Evolutionary conservation across 169 alveolate genomes (phyloP), one percentile per base, ranked within the genome.

Genomic region (Eimeria sp.): DNA sequence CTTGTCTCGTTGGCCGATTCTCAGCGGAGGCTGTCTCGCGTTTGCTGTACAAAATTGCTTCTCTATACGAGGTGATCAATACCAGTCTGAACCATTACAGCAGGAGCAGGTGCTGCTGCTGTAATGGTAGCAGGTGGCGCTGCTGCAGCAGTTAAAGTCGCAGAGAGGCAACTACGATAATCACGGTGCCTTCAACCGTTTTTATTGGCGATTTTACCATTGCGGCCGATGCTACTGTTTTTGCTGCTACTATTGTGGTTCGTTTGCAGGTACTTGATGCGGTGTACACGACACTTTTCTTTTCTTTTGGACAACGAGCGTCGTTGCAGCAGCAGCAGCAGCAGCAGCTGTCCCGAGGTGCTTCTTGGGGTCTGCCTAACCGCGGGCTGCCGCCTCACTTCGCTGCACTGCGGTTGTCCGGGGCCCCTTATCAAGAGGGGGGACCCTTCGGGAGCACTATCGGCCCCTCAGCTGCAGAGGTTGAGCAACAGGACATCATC

Each of bases 301-400:
- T 51, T 82, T 16, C 73, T 9, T 82, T 82, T 27, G 90, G 90
- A 10, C 90, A 82, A 73, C 67, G 72, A 6, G 67, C 90, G 5
- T 82, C 90, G 16, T 73, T 82, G 51, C 90, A 82, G 90, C 90
- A 82, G 90, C 90, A 82, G 73, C 90, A 82, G 73, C 70, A 61
- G 70, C 70, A 61, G n/a, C 82, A 72, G 49, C 51, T 76, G 88
- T 22, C 90, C 25, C 90, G 72, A 4, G 90, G 72, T 18, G 9
- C 73, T 27, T 34, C 72, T 1, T 82, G 90, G 90, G 90, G 73
- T 40, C 34, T 82, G 67, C n/a, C 43, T 10, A 22, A n/a, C 5
- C 67, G 90, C 11, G 90, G 90, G 43, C n/a, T 54, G 73, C 90
- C 90, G 45, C 90, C 90, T 5, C 90, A 82, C 72, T 82, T 82